Evolutionary conservation across 805 yeast species (phyloP), one percentile per base, ranked within the genome.

Genomic region (Yamadazyma ubonensis): DNA sequence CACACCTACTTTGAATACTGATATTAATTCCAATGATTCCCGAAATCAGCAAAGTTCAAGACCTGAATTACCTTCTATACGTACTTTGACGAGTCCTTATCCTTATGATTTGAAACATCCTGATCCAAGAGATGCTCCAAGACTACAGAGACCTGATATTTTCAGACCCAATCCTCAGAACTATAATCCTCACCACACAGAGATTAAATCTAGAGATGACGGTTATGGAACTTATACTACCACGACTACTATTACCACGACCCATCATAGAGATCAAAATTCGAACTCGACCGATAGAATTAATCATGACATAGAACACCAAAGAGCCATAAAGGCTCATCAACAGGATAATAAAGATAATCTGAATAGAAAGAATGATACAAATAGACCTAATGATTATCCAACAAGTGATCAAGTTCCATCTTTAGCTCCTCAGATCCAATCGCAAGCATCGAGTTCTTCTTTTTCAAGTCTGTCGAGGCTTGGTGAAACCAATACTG

Each of bases 191-290:
- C 30, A 21, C 5, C 29, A 12, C n/a, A 29, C 29, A 6, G 40
- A 37, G 14, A 30, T 35, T 6, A 29, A n/a, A n/a, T 16, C 8
- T 9, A 29, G 30, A 11, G 32, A 37, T 12, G 36, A 38, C 12
- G 27, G 29, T 4, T 23, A 38, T 19, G 46, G 46, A 9, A 33
- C 29, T 5, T 30, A 30, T 21, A 46, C 47, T 10, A 46, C 47
- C 9, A 46, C 48, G 3, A 46, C 48, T 2, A 46, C 50, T 2
- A 43, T 39, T 7, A 46, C 48, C 14, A 46, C 50, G 2, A 41
- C 46, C 4, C 47, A 41, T 32, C 47, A 40, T 16, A 20, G 18
- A 9, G 27, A 30, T 30, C 4, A 23, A 4, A 23, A 12, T 10
- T 4, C 3, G 26, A 23, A 23, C n/a, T 10, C 8, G 9, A 10